These are phyloP conservation scores for Sordariomycetes sp. DNA, from an alignment of 2,329 filamentous ascomycete genomes.

Conservation along the genomic window DNA sequence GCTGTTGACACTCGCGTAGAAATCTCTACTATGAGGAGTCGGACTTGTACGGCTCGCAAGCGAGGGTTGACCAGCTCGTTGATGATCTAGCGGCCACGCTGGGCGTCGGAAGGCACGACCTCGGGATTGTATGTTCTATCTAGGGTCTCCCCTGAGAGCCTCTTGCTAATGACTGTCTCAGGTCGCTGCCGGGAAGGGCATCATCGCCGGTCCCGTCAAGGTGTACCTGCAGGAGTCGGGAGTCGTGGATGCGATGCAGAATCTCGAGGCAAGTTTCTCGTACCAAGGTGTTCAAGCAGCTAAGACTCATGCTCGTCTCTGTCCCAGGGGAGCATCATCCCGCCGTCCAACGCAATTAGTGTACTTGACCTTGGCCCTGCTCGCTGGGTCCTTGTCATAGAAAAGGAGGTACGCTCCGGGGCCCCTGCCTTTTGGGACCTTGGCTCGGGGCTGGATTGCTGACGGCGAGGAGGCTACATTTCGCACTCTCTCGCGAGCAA, in stretches of 20 bases:
- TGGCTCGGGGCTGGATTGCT: not conserved
- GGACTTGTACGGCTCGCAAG: conserved; percentile 56
- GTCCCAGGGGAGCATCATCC: conserved; percentile 46
- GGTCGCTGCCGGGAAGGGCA: conserved; percentile 62
- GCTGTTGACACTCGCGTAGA: conserved; percentile 25
- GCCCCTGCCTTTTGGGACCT: not conserved
- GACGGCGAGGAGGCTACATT: conserved; percentile 51
- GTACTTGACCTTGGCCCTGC: conserved; percentile 32
- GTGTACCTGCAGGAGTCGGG: conserved; percentile 31
- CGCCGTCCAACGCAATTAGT: conserved; percentile 33
- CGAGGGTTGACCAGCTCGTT: conserved; percentile 55
- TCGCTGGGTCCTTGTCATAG: conserved; percentile 59
- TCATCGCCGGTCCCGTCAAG: conserved; percentile 46
- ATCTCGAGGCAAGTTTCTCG: conserved; percentile 16
- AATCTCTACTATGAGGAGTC: conserved; percentile 72
- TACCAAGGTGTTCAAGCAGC: not conserved
- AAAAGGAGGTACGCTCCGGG: conserved; percentile 52
- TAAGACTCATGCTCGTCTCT: conserved; percentile 6
- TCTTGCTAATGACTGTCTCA: conserved; percentile 14
- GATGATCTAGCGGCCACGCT: conserved; percentile 65
- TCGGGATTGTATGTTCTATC: conserved; percentile 56
- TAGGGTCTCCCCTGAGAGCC: not conserved
- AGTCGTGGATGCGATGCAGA: conserved; percentile 15
- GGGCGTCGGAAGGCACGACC: conserved; percentile 42
- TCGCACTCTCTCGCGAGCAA: conserved; percentile 45